Evolutionary conservation across 1,284 basidiomycete species (phyloP), one percentile per base, ranked within the genome.

Genomic region (Cryptococcus sp.): DNA sequence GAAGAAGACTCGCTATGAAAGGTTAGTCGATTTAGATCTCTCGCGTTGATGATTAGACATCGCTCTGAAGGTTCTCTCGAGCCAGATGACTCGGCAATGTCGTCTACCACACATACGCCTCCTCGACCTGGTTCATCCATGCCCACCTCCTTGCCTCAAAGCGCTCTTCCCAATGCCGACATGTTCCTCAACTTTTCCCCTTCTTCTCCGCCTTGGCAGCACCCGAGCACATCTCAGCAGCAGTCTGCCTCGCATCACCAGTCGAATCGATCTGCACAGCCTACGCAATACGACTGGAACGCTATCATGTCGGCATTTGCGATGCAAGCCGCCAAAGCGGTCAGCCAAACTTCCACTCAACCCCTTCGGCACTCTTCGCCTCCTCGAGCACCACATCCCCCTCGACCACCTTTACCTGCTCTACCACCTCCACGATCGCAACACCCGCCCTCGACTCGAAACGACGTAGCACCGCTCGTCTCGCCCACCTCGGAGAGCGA

Each of bases 1-100:
- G 2, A 55, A 55, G 28, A 21, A 50, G 48, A 47, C 42, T 42
- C 36, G 53, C 19, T 28, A 37, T 18, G 50, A 51, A 18, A 26
- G 41, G 53, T 54, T 12, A 36, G 34, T 6, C 7, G 34, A 36
- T 6, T 31, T 7, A 31, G 28, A 31, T 31, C 28, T 7, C 9
- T 7, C 7, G 34, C 34, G 34, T 6, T 36, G 34, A 18, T 19
- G 18, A 36, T 6, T 6, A 36, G 34, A 36, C 18, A 32, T 32
- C 9, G 31, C 31, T 32, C 31, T 32, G 9, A 32, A 9, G n/a
- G n/a, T n/a, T n/a, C n/a, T n/a, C n/a, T n/a, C n/a, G 28, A 31
- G 28, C 28, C 9, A 31, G 28, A 14, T 7, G 28, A 7, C 28
- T 14, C 7, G 14, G 14, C 28, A 31, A 7, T 31, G 14, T 31